These are phyloP conservation scores for Euphorbia schlechtendalii DNA, from an alignment of 441 rosid genomes.

Conservation along the genomic window DNA sequence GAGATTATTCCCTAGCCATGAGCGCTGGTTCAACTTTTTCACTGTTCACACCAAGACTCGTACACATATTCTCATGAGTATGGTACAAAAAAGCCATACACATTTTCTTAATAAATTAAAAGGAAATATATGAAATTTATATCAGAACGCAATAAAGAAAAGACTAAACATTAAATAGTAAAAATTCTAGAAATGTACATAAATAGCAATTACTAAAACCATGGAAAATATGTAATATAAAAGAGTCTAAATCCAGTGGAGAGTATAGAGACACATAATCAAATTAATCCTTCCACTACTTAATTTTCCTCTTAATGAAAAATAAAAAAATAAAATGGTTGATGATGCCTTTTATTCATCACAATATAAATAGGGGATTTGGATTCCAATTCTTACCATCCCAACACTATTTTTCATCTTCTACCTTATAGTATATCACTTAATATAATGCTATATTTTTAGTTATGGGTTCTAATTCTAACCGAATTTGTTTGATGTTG, in stretches of 20 bases:
- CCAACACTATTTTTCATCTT: constrained; percentile 6
- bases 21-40: too few species aligned
- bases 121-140: too few species aligned
- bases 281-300: constrained; percentile 15
- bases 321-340: not conserved
- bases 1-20: too few species aligned
- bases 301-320: not conserved
- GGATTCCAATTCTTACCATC: constrained; percentile 16
- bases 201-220: not conserved
- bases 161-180: not conserved
- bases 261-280: constrained; percentile 14
- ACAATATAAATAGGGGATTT: constrained; percentile 32
- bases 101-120: too few species aligned
- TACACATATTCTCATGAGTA: too few species aligned
- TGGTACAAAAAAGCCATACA: too few species aligned
- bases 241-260: constrained; percentile 14
- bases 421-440: not conserved
- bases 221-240: constrained; percentile 6
- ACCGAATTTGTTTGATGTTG: constrained; percentile 32
- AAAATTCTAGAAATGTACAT: not conserved
- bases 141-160: not conserved
- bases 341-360: not conserved
- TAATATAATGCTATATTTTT: not conserved
- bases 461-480: constrained; percentile 24
- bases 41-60: too few species aligned